Evolutionary conservation across 2,329 filamentous ascomycete genomes (phyloP).

Genomic region (Nakataea oryzae): DNA sequence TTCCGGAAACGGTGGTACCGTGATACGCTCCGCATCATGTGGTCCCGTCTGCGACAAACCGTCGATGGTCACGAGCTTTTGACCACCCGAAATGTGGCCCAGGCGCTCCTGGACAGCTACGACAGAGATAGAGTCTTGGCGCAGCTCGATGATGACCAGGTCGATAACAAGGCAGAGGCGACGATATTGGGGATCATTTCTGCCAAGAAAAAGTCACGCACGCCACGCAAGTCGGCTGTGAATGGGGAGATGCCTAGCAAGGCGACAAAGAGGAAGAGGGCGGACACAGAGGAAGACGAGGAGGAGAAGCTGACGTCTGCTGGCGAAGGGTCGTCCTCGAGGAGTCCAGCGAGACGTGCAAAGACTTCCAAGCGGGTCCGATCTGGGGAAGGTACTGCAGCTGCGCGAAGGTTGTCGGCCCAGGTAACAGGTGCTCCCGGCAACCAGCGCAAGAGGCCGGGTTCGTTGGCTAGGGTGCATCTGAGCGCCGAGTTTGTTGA

Average conservation of each 20-base stretch:
- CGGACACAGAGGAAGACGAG: slow-evolving; percentile 12
- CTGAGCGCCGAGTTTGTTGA: slow-evolving; percentile 3
- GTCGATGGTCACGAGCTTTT: slow-evolving; percentile 7
- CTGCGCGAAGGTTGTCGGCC: not conserved
- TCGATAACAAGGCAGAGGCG: slow-evolving; percentile 3
- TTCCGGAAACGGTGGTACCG: slow-evolving; percentile 9
- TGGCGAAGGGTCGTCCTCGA: not conserved
- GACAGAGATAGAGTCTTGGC: slow-evolving; percentile 2
- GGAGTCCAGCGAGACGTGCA: not conserved
- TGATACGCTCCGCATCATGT: slow-evolving; percentile 10
- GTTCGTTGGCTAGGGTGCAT: not conserved
- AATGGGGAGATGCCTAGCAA: slow-evolving; percentile 7
- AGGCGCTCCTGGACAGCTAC: slow-evolving; percentile 8
- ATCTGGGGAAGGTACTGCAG: not conserved
- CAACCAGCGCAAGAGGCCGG: not conserved
- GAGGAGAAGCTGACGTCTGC: slow-evolving; percentile 3
- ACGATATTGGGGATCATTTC: not conserved
- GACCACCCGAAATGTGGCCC: slow-evolving; percentile 7
- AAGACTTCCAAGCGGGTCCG: slow-evolving; percentile 3
- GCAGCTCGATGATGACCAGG: slow-evolving; percentile 7
- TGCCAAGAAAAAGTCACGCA: not conserved
- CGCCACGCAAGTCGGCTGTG: not conserved
- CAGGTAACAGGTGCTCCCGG: not conserved
- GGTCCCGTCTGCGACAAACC: slow-evolving; percentile 11
- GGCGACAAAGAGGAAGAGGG: slow-evolving; percentile 18